Percentiles rank a stretch among this genome's conserved stretches.
Conservation (phyloP, 257 asterid species). For the Rubia yunnanensis region DNA sequence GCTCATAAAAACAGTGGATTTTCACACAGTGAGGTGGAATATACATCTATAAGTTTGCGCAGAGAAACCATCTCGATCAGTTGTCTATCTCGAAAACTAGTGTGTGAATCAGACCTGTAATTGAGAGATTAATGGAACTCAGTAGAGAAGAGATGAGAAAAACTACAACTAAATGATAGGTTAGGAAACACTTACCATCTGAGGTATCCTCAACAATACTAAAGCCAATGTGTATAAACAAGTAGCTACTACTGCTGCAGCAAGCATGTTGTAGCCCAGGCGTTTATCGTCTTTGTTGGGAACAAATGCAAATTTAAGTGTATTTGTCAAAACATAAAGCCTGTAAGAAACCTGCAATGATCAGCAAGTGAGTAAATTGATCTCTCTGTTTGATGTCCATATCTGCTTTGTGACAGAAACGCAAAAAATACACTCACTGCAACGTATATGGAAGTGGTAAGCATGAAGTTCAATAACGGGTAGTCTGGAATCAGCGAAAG, state of each 20-base stretch:
- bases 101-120: neutral
- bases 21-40: no score
- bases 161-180: neutral
- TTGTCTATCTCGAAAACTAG: no score
- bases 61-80: no score
- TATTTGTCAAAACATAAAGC: constrained; percentile 81
- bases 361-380: constrained; percentile 9
- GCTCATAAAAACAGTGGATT: no score
- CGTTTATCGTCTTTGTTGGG: constrained; percentile 67
- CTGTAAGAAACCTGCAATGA: constrained; percentile 64
- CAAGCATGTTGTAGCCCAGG: constrained; percentile 51
- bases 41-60: no score
- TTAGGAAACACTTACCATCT: constrained; percentile 24
- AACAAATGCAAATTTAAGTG: constrained; percentile 65
- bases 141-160: neutral
- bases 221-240: constrained; percentile 54
- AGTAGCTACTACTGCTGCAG: constrained; percentile 46
- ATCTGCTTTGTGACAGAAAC: no score
- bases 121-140: neutral
- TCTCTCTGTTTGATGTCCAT: constrained; percentile 1
- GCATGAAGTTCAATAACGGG: constrained; percentile 92
- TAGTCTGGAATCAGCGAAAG: constrained; percentile 81
- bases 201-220: constrained; percentile 52
- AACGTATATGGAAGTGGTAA: constrained; percentile 68
- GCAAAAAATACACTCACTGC: constrained; percentile 40